Evolutionary conservation across 306 rosid species (phyloP).

Genomic region (Datisca glomerata): DNA sequence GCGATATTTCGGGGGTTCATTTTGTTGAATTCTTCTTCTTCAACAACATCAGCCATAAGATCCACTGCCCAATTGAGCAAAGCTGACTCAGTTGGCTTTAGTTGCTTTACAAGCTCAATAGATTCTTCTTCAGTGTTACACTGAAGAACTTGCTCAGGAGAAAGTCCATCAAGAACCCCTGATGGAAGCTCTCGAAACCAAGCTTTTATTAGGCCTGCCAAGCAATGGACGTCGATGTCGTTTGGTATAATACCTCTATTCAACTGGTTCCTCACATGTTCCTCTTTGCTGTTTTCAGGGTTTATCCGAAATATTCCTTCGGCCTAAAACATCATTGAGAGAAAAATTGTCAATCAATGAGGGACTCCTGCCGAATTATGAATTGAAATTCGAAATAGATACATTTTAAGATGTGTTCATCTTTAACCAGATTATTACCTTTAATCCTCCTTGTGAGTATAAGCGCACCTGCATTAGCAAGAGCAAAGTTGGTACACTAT

Average conservation of each 20-base stretch:
- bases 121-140: slow-evolving; percentile 85
- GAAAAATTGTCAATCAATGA: background rate
- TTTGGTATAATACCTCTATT: slow-evolving; percentile 75
- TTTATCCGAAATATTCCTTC: slow-evolving; percentile 91
- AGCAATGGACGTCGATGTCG: slow-evolving; percentile 82
- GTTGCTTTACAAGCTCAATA: slow-evolving; percentile 64
- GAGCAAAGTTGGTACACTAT: slow-evolving; percentile 82
- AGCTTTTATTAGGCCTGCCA: slow-evolving; percentile 90
- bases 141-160: slow-evolving; percentile 86
- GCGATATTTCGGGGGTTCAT: slow-evolving; percentile 95
- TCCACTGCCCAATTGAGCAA: slow-evolving; percentile 82
- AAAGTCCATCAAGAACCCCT: slow-evolving; percentile 89
- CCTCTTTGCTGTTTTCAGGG: slow-evolving; percentile 81
- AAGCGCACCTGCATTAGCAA: slow-evolving; percentile 90
- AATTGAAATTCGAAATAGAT: background rate
- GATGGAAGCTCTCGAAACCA: slow-evolving; percentile 97
- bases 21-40: slow-evolving; percentile 76
- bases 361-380: slow-evolving; percentile 1
- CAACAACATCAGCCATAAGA: slow-evolving; percentile 97
- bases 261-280: slow-evolving; percentile 71
- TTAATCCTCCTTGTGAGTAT: slow-evolving; percentile 72
- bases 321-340: slow-evolving; percentile 31
- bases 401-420: background rate
- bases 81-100: slow-evolving; percentile 66
- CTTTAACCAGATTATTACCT: slow-evolving; percentile 32